Conservation (phyloP, 2,329 filamentous ascomycete genomes). For the Venturia pyrina region DNA sequence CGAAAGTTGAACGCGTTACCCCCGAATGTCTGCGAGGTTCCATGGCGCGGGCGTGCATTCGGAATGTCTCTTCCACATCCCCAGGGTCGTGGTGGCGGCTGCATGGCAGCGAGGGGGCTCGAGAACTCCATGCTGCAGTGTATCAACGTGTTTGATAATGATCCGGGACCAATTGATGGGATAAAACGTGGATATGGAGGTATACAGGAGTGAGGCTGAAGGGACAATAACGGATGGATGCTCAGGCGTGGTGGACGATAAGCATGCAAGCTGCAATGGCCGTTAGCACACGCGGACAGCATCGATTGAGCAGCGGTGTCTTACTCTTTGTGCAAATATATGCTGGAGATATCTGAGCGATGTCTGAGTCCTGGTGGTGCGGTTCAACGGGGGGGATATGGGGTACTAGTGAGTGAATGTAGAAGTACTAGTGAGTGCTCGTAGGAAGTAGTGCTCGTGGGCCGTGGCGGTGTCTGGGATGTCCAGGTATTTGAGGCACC, state of each 20-base stretch:
- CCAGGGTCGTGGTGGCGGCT: conserved; percentile 52
- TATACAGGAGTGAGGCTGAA: conserved; percentile 3
- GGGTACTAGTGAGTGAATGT: conserved; percentile 2
- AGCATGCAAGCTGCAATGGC: neutral
- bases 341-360: conserved; percentile 5
- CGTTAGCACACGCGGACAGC: neutral
- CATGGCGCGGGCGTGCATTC: conserved; percentile 42
- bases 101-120: conserved; percentile 88
- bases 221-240: conserved; percentile 4
- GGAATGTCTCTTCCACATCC: conserved; percentile 50
- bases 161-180: conserved; percentile 9
- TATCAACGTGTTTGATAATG: neutral
- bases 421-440: neutral
- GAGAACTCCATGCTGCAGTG: conserved; percentile 67
- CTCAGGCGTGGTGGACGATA: conserved; percentile 1
- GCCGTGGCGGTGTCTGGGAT: neutral
- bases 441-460: neutral
- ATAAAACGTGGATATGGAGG: neutral
- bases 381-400: conserved; percentile 2
- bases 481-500: neutral
- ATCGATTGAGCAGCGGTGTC: neutral
- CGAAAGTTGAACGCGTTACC: conserved; percentile 66
- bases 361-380: conserved; percentile 2
- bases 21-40: conserved; percentile 45
- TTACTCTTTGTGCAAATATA: neutral